A percentile compares a stretch with the other conserved stretches of the same genome.
These are phyloP conservation scores for Berkeleyomyces rouxiae DNA, from an alignment of 2,329 filamentous ascomycete species.

Conservation along the genomic window DNA sequence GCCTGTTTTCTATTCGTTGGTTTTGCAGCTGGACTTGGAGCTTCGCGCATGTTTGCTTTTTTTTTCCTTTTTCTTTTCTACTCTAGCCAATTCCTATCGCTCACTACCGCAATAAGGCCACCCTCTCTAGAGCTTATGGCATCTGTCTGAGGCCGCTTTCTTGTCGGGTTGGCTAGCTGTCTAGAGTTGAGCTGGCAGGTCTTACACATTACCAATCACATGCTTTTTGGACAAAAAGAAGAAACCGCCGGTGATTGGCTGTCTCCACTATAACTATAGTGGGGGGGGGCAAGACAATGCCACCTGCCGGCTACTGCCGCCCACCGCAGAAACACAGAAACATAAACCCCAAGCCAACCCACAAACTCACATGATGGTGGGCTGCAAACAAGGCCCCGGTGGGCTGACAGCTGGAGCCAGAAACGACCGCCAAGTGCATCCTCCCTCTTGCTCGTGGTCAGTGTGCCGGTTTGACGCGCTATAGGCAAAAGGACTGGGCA, in stretches of 20 bases:
- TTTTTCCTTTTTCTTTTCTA: too few relatives aligned
- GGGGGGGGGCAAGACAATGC: background rate
- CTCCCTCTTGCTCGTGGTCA: background rate
- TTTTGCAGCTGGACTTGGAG: background rate
- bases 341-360: background rate
- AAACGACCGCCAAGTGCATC: too few relatives aligned
- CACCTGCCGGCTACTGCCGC: background rate
- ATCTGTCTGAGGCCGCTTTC: background rate
- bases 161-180: background rate
- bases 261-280: background rate
- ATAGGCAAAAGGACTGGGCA: too few relatives aligned
- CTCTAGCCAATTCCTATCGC: too few relatives aligned
- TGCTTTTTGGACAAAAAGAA: background rate
- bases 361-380: background rate
- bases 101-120: too few relatives aligned
- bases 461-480: background rate
- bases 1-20: background rate
- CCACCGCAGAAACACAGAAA: too few relatives aligned
- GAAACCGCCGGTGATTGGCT: background rate
- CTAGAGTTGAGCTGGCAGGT: background rate
- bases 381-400: background rate
- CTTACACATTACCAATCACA: background rate
- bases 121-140: too few relatives aligned
- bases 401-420: background rate
- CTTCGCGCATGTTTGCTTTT: too few relatives aligned